phyloP scores from a whole-genome alignment of 2,329 filamentous ascomycete species.

The Colletotrichum orchidophilum region DNA sequence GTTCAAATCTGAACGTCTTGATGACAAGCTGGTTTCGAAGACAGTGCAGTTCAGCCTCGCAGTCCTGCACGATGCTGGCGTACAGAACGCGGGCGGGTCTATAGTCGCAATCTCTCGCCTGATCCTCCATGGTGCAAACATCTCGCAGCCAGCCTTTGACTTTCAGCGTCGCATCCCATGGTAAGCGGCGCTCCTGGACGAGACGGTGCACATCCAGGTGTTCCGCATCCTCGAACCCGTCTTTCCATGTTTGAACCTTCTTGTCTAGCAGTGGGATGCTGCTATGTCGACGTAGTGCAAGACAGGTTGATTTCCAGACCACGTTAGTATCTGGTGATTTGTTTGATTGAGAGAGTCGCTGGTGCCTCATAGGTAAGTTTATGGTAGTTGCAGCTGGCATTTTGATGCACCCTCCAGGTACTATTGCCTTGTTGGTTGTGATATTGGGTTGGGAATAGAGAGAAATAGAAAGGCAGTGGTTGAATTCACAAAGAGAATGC shows the following conservation, averaged over 20 bases:
- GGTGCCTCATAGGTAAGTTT: not conserved
- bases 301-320: not conserved
- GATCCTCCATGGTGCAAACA: not conserved
- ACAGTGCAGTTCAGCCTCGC: conserved; percentile 35
- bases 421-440: not conserved
- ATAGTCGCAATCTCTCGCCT: not conserved
- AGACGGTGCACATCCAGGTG: not conserved
- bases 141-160: conserved; percentile 1
- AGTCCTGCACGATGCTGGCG: conserved; percentile 40
- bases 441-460: not conserved
- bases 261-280: not conserved
- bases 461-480: not conserved
- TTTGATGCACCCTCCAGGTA: not conserved
- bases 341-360: not conserved
- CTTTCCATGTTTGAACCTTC: not conserved
- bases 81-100: conserved; percentile 38
- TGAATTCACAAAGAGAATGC: not conserved
- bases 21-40: not conserved
- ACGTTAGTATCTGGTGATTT: not conserved
- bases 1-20: not conserved
- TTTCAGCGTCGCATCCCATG: not conserved
- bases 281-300: not conserved
- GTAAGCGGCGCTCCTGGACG: not conserved
- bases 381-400: not conserved
- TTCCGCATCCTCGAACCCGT: not conserved